phyloP scores from a whole-genome alignment of 495 filamentous ascomycete species.

The Penicillium ochrochloron region DNA sequence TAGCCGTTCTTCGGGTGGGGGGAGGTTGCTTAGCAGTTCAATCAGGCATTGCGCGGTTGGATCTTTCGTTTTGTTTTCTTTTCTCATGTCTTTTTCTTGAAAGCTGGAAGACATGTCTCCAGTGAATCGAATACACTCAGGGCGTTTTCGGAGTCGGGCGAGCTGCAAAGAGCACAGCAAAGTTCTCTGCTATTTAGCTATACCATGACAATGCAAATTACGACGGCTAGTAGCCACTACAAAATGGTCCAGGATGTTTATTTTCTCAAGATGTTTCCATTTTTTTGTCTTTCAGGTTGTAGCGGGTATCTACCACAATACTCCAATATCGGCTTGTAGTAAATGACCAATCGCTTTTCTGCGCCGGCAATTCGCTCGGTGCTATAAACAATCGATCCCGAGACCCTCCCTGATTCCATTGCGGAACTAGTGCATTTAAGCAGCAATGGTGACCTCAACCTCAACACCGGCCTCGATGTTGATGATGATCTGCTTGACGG shows the following conservation, averaged over 20 bases:
- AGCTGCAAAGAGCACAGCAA: neutral
- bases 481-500: slow-evolving; percentile 99
- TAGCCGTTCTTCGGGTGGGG: slow-evolving; percentile 26
- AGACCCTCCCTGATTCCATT: slow-evolving; percentile 33
- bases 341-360: slow-evolving; percentile 23
- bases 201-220: slow-evolving; percentile 1
- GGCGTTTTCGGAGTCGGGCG: neutral
- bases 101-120: neutral
- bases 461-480: slow-evolving; percentile 99
- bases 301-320: slow-evolving; percentile 41
- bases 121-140: neutral
- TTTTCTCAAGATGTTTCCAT: slow-evolving; percentile 41
- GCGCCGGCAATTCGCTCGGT: slow-evolving; percentile 16
- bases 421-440: slow-evolving; percentile 59
- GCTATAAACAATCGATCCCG: slow-evolving; percentile 15
- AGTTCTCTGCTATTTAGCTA: neutral
- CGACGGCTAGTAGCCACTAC: slow-evolving; percentile 5
- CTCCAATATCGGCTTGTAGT: slow-evolving; percentile 24
- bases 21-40: neutral
- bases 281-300: slow-evolving; percentile 45
- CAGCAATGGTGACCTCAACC: slow-evolving; percentile 99
- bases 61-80: neutral
- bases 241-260: neutral
- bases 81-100: neutral
- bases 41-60: neutral